phyloP scores from a whole-genome alignment of 2,329 filamentous ascomycete genomes.

The Diaporthe citri region DNA sequence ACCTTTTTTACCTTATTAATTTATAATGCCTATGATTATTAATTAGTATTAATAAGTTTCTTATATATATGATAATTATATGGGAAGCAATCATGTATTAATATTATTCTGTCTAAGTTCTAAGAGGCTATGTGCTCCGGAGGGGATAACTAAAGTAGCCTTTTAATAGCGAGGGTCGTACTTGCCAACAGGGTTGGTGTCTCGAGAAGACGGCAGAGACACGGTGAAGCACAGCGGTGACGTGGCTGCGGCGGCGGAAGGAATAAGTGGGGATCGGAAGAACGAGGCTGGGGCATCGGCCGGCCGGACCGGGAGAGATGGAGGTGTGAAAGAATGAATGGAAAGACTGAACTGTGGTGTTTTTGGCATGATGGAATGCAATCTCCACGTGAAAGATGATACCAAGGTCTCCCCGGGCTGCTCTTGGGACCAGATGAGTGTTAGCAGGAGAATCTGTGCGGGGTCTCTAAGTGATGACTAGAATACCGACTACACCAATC shows the following conservation, averaged over 20 bases:
- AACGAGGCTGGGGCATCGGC: background rate
- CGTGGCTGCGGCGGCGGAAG: background rate
- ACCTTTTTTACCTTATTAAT: too few species aligned
- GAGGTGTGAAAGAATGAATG: constrained; percentile 1
- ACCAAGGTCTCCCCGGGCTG: background rate
- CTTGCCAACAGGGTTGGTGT: too few species aligned
- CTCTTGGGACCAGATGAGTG: too few species aligned
- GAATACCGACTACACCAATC: background rate
- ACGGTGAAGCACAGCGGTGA: constrained; percentile 4
- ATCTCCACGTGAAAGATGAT: background rate
- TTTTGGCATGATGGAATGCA: background rate
- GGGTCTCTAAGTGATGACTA: background rate
- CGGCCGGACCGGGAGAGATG: background rate
- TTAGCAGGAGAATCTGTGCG: background rate
- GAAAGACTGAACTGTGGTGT: background rate
- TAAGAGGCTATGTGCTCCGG: too few species aligned
- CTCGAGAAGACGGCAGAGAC: background rate
- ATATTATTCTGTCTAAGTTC: too few species aligned
- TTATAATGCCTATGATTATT: too few species aligned
- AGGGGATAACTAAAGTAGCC: too few species aligned
- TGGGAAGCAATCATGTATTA: too few species aligned
- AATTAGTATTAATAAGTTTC: too few species aligned
- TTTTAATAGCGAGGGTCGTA: too few species aligned
- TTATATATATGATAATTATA: too few species aligned
- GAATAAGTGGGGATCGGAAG: constrained; percentile 9